Evolutionary conservation across 805 yeast genomes (phyloP), one percentile per base, ranked within the genome.

Genomic region (Wickerhamiella dianesei): DNA sequence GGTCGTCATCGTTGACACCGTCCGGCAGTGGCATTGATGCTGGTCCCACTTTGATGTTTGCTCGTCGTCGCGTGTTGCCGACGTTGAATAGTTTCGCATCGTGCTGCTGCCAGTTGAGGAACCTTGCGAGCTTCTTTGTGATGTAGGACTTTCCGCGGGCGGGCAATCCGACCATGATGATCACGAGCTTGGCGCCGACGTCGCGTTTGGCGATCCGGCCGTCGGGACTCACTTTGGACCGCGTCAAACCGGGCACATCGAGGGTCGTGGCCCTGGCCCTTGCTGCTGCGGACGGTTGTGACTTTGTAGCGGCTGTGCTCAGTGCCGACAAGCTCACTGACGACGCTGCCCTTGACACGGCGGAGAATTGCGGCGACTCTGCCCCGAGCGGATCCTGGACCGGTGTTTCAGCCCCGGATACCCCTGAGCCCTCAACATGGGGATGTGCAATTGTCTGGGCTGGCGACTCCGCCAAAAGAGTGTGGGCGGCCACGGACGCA

Each of bases 81-180:
- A 92, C 98, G 59, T 89, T 89, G 69, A 92, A 89, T 8, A 89
- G 88, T 53, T 81, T 73, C 50, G 94, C 80, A 55, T 83, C 86
- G 57, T 88, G 94, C 64, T 88, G 95, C 37, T 87, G 75, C 94
- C 96, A 89, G 65, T 89, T 89, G 60, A 89, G 69, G 64, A 85
- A 92, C 50, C 97, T 68, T 1, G 94, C 83, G 43, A 89, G 70
- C 61, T 92, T 89, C 64, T 87, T 89, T 45, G 96, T 86, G 52
- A 89, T 78, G 61, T 88, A 92, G 1, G 94, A 82, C 63, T 89
- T 89, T 2, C 98, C 98, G 46, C 96, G 71, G 0, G 96, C 96
- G 0, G 97, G 97, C 41, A 69, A 57, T 1, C 98, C 98, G 14
- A 89, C 96, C 97, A 89, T 89, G 17, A 92, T 94, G 49, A 89